Evolutionary conservation across 768 basidiomycete species (phyloP).

Genomic region (Termitomyces sp.): DNA sequence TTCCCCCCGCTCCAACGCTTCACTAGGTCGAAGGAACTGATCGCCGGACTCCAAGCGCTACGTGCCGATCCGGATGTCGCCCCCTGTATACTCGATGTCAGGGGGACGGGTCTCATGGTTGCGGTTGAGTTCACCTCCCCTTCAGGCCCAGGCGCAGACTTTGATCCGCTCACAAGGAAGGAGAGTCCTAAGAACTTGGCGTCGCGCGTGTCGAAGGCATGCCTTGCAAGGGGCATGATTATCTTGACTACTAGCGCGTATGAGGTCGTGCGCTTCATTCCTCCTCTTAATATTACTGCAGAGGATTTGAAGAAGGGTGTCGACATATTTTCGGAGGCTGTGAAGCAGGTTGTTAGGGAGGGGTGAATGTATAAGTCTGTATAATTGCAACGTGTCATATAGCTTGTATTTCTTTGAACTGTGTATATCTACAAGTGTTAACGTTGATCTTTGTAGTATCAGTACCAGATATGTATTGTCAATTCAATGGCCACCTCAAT

Average conservation of each 20-base stretch:
- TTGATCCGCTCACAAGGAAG: slow-evolving; percentile 35
- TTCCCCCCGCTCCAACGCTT: neutral
- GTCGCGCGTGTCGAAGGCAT: slow-evolving; percentile 65
- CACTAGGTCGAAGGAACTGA: slow-evolving; percentile 66
- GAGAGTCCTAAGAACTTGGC: slow-evolving; percentile 47
- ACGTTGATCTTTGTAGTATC: too few species aligned
- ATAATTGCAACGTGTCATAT: neutral
- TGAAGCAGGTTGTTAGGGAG: slow-evolving; percentile 60
- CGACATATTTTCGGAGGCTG: slow-evolving; percentile 60
- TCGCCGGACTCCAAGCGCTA: slow-evolving; percentile 52
- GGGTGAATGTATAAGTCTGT: slow-evolving; percentile 20
- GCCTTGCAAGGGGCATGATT: slow-evolving; percentile 81
- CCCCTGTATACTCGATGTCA: slow-evolving; percentile 74
- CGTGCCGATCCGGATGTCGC: slow-evolving; percentile 45
- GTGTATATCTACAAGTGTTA: too few species aligned
- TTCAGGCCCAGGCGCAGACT: slow-evolving; percentile 35
- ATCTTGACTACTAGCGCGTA: slow-evolving; percentile 88
- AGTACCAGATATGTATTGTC: too few species aligned
- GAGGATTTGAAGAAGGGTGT: slow-evolving; percentile 70
- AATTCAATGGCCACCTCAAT: too few species aligned
- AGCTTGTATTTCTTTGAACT: neutral
- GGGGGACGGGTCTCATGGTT: slow-evolving; percentile 88
- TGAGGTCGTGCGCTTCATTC: slow-evolving; percentile 90
- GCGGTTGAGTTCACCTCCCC: slow-evolving; percentile 75
- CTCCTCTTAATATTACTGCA: slow-evolving; percentile 75